Evolutionary conservation across 2,329 filamentous ascomycete species (phyloP).

Genomic region (Alternaria atra): DNA sequence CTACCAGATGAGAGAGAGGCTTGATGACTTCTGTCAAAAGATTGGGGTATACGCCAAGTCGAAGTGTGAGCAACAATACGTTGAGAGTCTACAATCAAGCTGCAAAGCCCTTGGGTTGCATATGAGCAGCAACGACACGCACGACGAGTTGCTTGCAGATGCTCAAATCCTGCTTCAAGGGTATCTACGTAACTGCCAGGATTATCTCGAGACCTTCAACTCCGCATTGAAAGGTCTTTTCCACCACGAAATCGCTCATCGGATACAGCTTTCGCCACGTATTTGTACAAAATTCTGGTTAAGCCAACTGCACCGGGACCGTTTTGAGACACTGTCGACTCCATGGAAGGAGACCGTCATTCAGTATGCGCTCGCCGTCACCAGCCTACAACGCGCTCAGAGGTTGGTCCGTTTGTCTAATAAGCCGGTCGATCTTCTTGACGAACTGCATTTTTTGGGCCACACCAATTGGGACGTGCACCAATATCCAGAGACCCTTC

Average conservation of each 20-base stretch:
- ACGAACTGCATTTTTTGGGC: constrained; percentile 59
- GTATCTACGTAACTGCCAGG: constrained; percentile 24
- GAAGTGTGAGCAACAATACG: constrained; percentile 31
- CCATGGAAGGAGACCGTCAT: constrained; percentile 38
- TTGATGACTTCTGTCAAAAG: constrained; percentile 22
- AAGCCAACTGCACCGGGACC: constrained; percentile 28
- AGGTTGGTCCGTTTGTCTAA: constrained; percentile 24
- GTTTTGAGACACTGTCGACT: constrained; percentile 22
- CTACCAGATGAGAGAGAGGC: constrained; percentile 2
- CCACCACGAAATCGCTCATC: constrained; percentile 6
- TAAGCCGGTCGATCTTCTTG: constrained; percentile 31
- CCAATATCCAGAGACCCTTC: constrained; percentile 66
- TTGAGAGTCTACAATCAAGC: constrained; percentile 27
- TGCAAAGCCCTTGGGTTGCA: constrained; percentile 24
- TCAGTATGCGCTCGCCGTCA: constrained; percentile 38
- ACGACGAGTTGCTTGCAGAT: background rate
- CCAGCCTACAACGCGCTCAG: constrained; percentile 41
- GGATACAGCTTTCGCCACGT: constrained; percentile 26
- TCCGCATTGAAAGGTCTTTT: constrained; percentile 7
- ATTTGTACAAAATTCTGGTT: constrained; percentile 38
- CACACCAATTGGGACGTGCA: constrained; percentile 65
- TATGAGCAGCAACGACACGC: background rate
- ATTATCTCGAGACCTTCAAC: constrained; percentile 17
- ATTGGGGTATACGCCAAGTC: constrained; percentile 21
- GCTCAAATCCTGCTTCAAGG: constrained; percentile 5